Conservation (phyloP, 257 asterid species). For the Solanum lignicaule region DNA sequence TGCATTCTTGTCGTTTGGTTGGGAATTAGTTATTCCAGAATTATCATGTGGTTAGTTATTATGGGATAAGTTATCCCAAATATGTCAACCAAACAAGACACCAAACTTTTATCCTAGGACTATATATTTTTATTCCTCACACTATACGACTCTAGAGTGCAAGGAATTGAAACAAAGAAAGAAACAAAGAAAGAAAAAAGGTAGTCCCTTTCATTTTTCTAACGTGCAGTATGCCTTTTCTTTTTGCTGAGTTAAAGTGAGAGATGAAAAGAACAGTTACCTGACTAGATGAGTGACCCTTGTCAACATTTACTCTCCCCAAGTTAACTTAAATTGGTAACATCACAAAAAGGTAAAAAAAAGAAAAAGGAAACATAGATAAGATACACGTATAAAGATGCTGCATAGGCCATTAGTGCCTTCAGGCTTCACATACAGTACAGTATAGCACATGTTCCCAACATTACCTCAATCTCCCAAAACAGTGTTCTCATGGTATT, state of each 20-base stretch:
- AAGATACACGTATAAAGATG: neutral
- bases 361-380: neutral
- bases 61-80: too few relatives aligned
- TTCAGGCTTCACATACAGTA: neutral
- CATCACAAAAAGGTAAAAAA: neutral
- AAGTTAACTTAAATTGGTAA: neutral
- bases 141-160: too few relatives aligned
- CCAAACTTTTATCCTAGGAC: too few relatives aligned
- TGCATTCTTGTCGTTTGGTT: neutral
- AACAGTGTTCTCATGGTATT: neutral
- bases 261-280: neutral
- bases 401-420: neutral
- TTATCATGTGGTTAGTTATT: too few relatives aligned
- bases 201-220: neutral
- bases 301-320: neutral
- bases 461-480: neutral
- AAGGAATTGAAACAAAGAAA: neutral
- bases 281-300: neutral
- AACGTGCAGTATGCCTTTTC: neutral
- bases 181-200: neutral
- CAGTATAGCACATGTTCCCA: neutral
- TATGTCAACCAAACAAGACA: too few relatives aligned
- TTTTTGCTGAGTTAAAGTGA: neutral
- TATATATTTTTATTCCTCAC: too few relatives aligned
- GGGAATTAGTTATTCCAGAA: too few relatives aligned